Evolutionary conservation across 2,329 filamentous ascomycete species (phyloP), one percentile per base, ranked within the genome.

Genomic region (Fusarium sp.): DNA sequence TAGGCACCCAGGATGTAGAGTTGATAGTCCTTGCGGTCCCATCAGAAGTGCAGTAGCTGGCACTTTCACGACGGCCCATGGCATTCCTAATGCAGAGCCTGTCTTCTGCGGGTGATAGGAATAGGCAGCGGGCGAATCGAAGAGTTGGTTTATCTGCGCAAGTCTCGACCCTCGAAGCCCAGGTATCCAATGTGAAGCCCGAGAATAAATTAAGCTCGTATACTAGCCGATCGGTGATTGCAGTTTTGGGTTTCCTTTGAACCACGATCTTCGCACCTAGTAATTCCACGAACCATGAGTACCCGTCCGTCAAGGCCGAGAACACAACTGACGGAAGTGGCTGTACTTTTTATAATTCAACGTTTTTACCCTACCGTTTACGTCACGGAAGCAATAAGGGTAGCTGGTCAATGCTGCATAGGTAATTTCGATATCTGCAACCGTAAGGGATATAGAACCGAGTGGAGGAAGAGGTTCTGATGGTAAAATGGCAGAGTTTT

Each of bases 401-500:
- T 7, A 15, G 46, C 29, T 26, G 13, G 10, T 22, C 5, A 22
- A 29, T 47, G 25, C 29, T n/a, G 29, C 47, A 15, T 19, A n/a
- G n/a, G n/a, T 19, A 22, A 22, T 9, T 36, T 22, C 75, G 70
- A 74, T 79, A 77, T 19, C 19, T 19, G 19, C 2, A 19, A 19
- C 19, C 19, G 19, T 19, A 19, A 19, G 19, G 19, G 19, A 19
- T 19, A 19, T 3, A 19, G 19, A 19, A 19, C 19, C 19, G 19
- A 19, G 19, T 19, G 19, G 19, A 19, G 19, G 19, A 19, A 19
- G 19, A 19, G 19, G 19, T 19, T 19, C 19, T 19, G 19, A 19
- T 19, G 19, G 19, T 19, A 19, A 19, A 2, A 19, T 19, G 87
- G 84, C 83, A 86, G 68, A 84, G 85, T 61, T 77, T 81, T 19